These are phyloP conservation scores for Aureobasidium sp. DNA, from an alignment of 2,329 filamentous ascomycete genomes.

Conservation along the genomic window DNA sequence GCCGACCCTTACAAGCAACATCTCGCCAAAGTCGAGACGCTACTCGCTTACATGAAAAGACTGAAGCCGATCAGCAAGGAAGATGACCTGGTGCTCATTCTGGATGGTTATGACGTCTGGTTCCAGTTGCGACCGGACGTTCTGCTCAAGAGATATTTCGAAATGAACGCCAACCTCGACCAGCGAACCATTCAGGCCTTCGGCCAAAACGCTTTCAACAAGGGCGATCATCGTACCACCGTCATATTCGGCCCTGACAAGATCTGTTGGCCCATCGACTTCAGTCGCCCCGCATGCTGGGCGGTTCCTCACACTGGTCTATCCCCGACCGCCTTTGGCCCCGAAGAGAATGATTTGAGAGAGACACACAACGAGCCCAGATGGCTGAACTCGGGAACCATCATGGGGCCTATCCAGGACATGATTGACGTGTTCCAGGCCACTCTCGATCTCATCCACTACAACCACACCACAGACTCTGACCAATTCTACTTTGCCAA, in stretches of 20 bases:
- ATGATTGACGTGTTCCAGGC: slow-evolving; percentile 34
- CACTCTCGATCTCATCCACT: slow-evolving; percentile 31
- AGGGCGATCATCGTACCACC: slow-evolving; percentile 14
- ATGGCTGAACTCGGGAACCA: slow-evolving; percentile 40
- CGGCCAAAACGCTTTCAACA: slow-evolving; percentile 2
- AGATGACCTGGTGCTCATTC: slow-evolving; percentile 53
- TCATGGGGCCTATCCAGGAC: slow-evolving; percentile 34
- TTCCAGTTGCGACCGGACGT: slow-evolving; percentile 58
- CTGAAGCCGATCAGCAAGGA: slow-evolving; percentile 24
- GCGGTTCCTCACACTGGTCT: slow-evolving; percentile 22
- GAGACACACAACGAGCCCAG: slow-evolving; percentile 35
- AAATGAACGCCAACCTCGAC: slow-evolving; percentile 30
- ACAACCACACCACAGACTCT: slow-evolving; percentile 23
- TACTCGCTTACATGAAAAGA: slow-evolving; percentile 37
- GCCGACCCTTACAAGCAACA: slow-evolving; percentile 33
- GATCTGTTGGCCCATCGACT: slow-evolving; percentile 26
- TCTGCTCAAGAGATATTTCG: slow-evolving; percentile 53
- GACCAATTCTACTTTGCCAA: slow-evolving; percentile 43
- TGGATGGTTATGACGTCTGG: slow-evolving; percentile 56
- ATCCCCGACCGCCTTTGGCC: slow-evolving; percentile 35
- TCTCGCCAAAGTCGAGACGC: slow-evolving; percentile 37
- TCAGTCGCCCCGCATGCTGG: slow-evolving; percentile 24
- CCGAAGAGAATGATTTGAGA: slow-evolving; percentile 14
- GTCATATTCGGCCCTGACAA: slow-evolving; percentile 27
- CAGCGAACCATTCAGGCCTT: slow-evolving; percentile 13